Evolutionary conservation across 1,284 basidiomycete species (phyloP).

Genomic region (Sphaerobolus stellatus): DNA sequence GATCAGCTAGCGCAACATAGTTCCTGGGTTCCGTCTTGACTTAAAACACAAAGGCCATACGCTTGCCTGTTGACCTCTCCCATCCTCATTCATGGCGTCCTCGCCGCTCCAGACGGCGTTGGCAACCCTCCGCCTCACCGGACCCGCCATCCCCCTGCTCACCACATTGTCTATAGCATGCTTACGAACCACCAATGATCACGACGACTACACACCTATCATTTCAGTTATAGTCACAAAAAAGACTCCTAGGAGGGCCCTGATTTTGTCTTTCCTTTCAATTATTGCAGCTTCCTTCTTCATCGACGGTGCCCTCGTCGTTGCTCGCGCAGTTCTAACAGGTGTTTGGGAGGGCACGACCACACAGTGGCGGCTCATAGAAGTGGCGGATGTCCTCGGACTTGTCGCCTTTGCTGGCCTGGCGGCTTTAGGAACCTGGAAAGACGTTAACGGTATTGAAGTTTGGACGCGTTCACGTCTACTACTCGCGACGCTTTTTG

Average conservation of each 20-base stretch:
- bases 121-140: slow-evolving; percentile 7
- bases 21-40: neutral
- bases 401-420: slow-evolving; percentile 66
- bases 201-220: slow-evolving; percentile 49
- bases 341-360: slow-evolving; percentile 53
- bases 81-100: slow-evolving; percentile 8
- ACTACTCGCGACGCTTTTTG: slow-evolving; percentile 49
- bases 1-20: neutral
- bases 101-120: slow-evolving; percentile 9
- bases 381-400: slow-evolving; percentile 65
- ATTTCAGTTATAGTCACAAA: slow-evolving; percentile 73
- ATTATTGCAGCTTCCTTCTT: slow-evolving; percentile 98
- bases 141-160: slow-evolving; percentile 6
- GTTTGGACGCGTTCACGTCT: slow-evolving; percentile 67
- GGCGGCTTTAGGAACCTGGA: slow-evolving; percentile 71
- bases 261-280: slow-evolving; percentile 68
- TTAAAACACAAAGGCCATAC: neutral
- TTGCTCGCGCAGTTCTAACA: slow-evolving; percentile 49
- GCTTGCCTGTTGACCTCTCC: neutral
- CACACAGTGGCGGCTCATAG: slow-evolving; percentile 58
- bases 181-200: slow-evolving; percentile 9
- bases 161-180: slow-evolving; percentile 1
- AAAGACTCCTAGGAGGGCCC: slow-evolving; percentile 64
- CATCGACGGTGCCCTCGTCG: slow-evolving; percentile 90
- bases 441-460: slow-evolving; percentile 66